These are phyloP conservation scores for Neurospora sp. DNA, from an alignment of 495 filamentous ascomycete species.

Conservation along the genomic window DNA sequence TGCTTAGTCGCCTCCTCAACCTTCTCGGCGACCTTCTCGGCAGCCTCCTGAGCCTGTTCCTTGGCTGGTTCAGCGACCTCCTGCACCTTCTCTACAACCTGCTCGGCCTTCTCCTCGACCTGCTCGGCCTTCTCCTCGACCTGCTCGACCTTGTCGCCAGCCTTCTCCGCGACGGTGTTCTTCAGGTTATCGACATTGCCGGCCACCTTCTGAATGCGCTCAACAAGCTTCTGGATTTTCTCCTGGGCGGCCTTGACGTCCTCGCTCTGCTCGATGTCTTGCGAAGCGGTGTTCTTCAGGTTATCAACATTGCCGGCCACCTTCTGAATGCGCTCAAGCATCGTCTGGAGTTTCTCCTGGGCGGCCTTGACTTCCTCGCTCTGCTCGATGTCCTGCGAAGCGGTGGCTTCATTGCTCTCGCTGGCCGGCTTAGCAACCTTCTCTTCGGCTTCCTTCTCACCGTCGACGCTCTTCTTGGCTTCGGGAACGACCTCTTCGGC, in stretches of 20 bases:
- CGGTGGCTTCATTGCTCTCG: constrained; percentile 59
- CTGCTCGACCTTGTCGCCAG: background rate
- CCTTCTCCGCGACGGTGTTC: background rate
- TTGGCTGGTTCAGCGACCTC: constrained; percentile 1
- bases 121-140: background rate
- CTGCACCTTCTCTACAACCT: background rate
- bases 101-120: background rate
- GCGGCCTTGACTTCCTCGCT: background rate
- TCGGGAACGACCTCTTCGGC: constrained; percentile 33
- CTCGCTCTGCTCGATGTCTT: background rate
- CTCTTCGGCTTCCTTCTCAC: constrained; percentile 45
- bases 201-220: background rate
- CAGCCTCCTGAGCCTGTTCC: background rate
- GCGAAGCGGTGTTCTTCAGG: constrained; percentile 10
- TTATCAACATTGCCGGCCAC: background rate
- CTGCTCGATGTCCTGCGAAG: background rate
- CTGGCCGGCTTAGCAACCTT: constrained; percentile 62
- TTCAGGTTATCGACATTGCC: background rate
- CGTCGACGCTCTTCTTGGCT: constrained; percentile 53
- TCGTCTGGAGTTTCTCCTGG: background rate
- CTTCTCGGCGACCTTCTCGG: background rate
- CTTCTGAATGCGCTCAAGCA: background rate
- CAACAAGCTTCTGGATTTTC: background rate
- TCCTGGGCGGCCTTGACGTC: background rate
- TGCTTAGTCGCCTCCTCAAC: background rate